Evolutionary conservation across 176 grass and related monocot species (phyloP).

Genomic region (Zoysia pacifica): DNA sequence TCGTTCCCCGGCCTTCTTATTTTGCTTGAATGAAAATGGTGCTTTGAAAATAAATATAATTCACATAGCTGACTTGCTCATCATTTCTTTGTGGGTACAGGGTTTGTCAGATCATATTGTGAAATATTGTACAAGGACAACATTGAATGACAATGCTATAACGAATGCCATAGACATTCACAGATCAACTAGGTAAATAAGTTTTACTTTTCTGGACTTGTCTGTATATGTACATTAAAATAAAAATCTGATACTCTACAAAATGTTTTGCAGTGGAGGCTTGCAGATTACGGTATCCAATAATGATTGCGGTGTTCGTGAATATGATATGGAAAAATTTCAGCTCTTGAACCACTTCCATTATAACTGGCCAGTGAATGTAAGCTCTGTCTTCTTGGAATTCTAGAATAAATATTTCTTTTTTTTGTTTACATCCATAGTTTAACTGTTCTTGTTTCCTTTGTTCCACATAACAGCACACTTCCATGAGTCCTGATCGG

Average conservation of each 20-base stretch:
- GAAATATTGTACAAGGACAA: constrained; percentile 80
- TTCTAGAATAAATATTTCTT: neutral
- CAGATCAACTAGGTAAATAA: constrained; percentile 59
- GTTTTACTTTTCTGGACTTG: neutral
- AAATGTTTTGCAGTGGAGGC: constrained; percentile 58
- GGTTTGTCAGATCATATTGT: constrained; percentile 59
- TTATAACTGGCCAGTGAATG: constrained; percentile 91
- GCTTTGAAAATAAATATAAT: neutral
- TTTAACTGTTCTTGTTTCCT: constrained; percentile 8
- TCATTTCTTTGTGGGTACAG: constrained; percentile 39
- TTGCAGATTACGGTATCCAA: constrained; percentile 74
- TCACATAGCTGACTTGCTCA: constrained; percentile 17
- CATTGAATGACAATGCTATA: constrained; percentile 85
- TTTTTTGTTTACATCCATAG: constrained; percentile 19
- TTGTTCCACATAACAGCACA: constrained; percentile 52
- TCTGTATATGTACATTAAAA: constrained; percentile 31
- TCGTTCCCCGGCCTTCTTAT: neutral
- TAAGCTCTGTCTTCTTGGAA: constrained; percentile 45
- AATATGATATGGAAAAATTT: constrained; percentile 86
- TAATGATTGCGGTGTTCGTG: constrained; percentile 82
- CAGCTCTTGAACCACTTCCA: constrained; percentile 77
- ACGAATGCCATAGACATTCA: constrained; percentile 94
- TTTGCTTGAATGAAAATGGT: neutral
- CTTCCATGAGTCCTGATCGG: constrained; percentile 74
- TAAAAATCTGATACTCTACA: constrained; percentile 33